These are phyloP conservation scores for Macroventuria anomochaeta DNA, from an alignment of 2,329 filamentous ascomycete species.

Conservation along the genomic window DNA sequence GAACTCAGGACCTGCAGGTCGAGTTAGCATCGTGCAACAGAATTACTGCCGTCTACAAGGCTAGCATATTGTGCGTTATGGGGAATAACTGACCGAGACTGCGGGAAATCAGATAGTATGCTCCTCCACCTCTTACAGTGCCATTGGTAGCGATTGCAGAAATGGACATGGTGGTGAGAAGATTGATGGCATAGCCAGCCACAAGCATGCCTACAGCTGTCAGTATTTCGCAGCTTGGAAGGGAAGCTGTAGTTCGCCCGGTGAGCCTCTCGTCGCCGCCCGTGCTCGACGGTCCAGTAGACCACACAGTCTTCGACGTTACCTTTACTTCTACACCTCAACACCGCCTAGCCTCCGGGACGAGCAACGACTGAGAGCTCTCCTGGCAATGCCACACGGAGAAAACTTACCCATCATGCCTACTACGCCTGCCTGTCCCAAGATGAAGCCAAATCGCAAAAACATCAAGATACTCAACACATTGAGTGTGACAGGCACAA, in stretches of 20 bases:
- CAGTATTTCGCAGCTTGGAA: slow-evolving; percentile 12
- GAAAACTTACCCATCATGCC: slow-evolving; percentile 75
- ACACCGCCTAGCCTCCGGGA: neutral
- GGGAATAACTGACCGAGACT: slow-evolving; percentile 58
- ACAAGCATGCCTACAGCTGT: slow-evolving; percentile 67
- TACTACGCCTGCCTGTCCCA: slow-evolving; percentile 79
- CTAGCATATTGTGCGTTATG: neutral
- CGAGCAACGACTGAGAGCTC: neutral
- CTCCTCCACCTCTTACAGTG: slow-evolving; percentile 84
- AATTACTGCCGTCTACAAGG: neutral
- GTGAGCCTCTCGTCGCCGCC: neutral
- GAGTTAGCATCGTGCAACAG: neutral
- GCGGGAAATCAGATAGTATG: slow-evolving; percentile 87
- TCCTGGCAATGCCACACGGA: neutral
- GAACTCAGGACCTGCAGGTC: slow-evolving; percentile 74
- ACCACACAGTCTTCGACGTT: neutral
- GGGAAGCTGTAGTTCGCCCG: neutral
- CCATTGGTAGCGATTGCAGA: slow-evolving; percentile 91
- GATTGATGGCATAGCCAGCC: slow-evolving; percentile 78
- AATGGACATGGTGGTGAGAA: slow-evolving; percentile 84
- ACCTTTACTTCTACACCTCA: neutral
- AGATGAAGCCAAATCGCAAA: slow-evolving; percentile 82
- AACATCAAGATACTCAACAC: slow-evolving; percentile 94
- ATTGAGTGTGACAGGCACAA: slow-evolving; percentile 87
- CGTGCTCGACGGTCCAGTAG: neutral